Conservation (phyloP, 2,329 filamentous ascomycete genomes). For the Arthrobotrys conoides region DNA sequence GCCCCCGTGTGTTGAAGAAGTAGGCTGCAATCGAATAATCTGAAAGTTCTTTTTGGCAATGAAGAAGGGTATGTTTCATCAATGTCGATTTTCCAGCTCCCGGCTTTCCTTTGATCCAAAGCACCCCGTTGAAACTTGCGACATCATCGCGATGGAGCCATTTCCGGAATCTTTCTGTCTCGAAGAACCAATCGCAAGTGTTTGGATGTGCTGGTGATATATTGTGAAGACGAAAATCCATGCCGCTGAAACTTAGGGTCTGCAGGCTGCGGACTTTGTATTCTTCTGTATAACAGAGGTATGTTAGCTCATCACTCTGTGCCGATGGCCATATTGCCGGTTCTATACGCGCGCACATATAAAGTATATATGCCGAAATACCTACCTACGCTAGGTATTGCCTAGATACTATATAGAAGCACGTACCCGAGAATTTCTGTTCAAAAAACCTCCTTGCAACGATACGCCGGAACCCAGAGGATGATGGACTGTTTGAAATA, state of each 20-base stretch:
- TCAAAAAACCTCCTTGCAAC: not conserved
- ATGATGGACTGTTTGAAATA: not conserved
- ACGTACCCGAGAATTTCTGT: not conserved
- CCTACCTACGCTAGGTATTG: too few relatives aligned
- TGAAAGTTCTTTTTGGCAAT: constrained; percentile 28
- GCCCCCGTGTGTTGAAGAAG: constrained; percentile 63
- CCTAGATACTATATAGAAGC: not conserved
- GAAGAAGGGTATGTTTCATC: constrained; percentile 61
- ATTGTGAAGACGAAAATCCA: constrained; percentile 60
- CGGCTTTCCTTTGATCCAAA: constrained; percentile 65
- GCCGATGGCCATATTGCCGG: too few relatives aligned
- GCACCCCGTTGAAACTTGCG: constrained; percentile 61
- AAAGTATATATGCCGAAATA: too few relatives aligned
- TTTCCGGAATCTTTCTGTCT: constrained; percentile 55
- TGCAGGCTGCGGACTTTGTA: not conserved
- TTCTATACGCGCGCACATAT: too few relatives aligned
- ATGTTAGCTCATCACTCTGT: not conserved
- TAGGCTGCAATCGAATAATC: constrained; percentile 53
- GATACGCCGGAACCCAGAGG: too few relatives aligned
- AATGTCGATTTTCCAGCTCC: constrained; percentile 64
- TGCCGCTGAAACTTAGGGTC: constrained; percentile 40
- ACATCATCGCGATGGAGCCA: constrained; percentile 59
- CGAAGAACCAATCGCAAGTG: constrained; percentile 64
- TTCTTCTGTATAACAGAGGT: not conserved
- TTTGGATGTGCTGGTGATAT: constrained; percentile 46